Evolutionary conservation across 129 eudicot species (phyloP).

Genomic region (Artemisia argyi): DNA sequence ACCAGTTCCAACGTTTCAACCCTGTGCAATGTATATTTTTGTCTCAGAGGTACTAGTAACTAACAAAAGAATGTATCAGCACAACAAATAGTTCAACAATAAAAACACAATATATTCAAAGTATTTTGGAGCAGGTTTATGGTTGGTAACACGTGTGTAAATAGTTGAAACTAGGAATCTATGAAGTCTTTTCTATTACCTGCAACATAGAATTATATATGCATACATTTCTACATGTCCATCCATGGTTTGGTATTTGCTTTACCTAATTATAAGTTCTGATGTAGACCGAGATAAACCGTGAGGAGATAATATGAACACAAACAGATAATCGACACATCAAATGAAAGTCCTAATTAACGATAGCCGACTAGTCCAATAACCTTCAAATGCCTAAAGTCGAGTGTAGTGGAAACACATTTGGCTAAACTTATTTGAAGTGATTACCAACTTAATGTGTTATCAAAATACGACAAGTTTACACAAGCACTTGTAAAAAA

Average conservation of each 20-base stretch:
- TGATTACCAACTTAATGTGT: too few relatives aligned
- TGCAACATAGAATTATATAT: not conserved
- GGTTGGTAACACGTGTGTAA: slow-evolving; percentile 6
- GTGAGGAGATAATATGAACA: not conserved
- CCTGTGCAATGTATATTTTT: too few relatives aligned
- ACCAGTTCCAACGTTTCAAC: too few relatives aligned
- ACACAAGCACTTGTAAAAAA: too few relatives aligned
- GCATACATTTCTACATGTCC: not conserved
- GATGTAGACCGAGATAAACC: not conserved
- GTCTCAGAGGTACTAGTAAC: not conserved
- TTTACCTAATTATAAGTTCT: not conserved
- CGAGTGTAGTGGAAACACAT: too few relatives aligned
- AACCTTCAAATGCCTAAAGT: too few relatives aligned
- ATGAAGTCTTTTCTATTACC: slow-evolving; percentile 8
- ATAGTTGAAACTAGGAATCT: not conserved
- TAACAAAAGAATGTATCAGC: not conserved
- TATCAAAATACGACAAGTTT: too few relatives aligned
- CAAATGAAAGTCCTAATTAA: too few relatives aligned
- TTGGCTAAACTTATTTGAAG: too few relatives aligned
- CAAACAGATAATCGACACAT: not conserved
- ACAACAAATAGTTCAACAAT: slow-evolving; percentile 15
- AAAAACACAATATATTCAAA: not conserved
- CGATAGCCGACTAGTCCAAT: too few relatives aligned
- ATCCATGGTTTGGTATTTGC: too few relatives aligned
- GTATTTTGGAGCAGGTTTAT: not conserved